These are phyloP conservation scores for Nepenthes gracilis DNA, from an alignment of 148 eudicot genomes.

Conservation along the genomic window DNA sequence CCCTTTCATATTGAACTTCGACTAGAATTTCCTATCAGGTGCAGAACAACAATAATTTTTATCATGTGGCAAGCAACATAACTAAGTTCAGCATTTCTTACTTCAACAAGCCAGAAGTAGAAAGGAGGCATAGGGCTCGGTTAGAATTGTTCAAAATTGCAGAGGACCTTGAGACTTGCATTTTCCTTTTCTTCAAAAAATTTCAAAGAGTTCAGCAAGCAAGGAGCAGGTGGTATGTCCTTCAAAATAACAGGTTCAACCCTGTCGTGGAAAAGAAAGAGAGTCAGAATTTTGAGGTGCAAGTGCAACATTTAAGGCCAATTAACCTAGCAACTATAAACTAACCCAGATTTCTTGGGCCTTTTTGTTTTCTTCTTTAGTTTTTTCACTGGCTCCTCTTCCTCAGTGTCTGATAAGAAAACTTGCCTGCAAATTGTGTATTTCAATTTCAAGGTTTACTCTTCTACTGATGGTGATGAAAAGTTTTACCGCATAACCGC, in stretches of 20 bases:
- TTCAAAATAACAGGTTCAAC: conserved; percentile 52
- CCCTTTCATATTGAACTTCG: too few relatives aligned
- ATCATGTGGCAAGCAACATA: too few relatives aligned
- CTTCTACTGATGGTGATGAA: background rate
- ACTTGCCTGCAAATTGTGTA: conserved; percentile 48
- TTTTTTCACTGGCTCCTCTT: conserved; percentile 33
- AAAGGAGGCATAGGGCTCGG: conserved; percentile 72
- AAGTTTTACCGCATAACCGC: background rate
- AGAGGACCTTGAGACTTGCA: conserved; percentile 58
- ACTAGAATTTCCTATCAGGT: too few relatives aligned
- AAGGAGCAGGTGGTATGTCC: conserved; percentile 59
- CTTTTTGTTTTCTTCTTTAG: conserved; percentile 47
- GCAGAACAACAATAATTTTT: too few relatives aligned
- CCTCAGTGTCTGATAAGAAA: conserved; percentile 86
- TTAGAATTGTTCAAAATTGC: conserved; percentile 74
- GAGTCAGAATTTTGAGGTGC: background rate
- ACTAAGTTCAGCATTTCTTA: conserved; percentile 2
- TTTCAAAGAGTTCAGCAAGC: conserved; percentile 63
- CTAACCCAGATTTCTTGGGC: conserved; percentile 49
- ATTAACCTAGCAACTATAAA: background rate
- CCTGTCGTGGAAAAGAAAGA: conserved; percentile 26
- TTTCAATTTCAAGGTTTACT: background rate
- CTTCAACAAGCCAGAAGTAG: conserved; percentile 55
- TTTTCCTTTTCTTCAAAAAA: conserved; percentile 66
- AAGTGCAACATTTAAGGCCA: background rate